A percentile compares a stretch with the other conserved stretches of the same genome.
Conservation (phyloP, 2,329 filamentous ascomycete genomes). For the Fusarium sp. region DNA sequence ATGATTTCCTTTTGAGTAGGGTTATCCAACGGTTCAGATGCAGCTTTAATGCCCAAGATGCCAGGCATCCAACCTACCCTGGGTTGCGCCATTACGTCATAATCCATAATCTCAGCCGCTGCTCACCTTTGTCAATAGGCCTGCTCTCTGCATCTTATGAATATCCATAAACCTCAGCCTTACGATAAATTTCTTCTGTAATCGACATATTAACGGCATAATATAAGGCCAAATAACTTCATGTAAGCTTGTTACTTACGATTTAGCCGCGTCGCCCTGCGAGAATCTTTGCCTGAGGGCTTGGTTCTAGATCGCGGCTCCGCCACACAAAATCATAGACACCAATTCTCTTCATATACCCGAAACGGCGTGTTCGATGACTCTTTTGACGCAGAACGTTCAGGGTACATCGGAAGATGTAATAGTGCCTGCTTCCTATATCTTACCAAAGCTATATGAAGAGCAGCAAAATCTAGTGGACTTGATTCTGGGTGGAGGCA, state of each 20-base stretch:
- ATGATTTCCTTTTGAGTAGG: too few species aligned
- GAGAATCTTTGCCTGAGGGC: not conserved
- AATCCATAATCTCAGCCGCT: not conserved
- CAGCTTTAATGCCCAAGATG: too few species aligned
- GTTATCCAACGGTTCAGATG: too few species aligned
- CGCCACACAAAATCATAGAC: not conserved
- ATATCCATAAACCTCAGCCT: not conserved
- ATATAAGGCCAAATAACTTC: not conserved
- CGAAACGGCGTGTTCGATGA: not conserved
- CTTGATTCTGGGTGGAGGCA: not conserved
- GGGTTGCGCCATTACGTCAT: too few species aligned
- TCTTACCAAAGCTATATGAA: not conserved
- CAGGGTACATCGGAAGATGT: not conserved
- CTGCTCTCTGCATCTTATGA: not conserved
- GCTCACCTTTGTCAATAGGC: not conserved
- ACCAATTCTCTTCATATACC: not conserved
- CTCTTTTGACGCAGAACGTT: not conserved
- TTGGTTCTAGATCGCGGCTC: not conserved
- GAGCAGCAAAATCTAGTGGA: not conserved
- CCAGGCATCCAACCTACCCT: too few species aligned
- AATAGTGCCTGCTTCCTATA: too few species aligned
- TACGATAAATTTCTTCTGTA: not conserved
- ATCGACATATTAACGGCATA: not conserved
- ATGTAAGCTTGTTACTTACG: not conserved
- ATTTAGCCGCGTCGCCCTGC: not conserved